Percentiles rank a stretch among this genome's conserved stretches.
phyloP scores from a whole-genome alignment of 2,329 filamentous ascomycete genomes.

The Anthostomella pinea region DNA sequence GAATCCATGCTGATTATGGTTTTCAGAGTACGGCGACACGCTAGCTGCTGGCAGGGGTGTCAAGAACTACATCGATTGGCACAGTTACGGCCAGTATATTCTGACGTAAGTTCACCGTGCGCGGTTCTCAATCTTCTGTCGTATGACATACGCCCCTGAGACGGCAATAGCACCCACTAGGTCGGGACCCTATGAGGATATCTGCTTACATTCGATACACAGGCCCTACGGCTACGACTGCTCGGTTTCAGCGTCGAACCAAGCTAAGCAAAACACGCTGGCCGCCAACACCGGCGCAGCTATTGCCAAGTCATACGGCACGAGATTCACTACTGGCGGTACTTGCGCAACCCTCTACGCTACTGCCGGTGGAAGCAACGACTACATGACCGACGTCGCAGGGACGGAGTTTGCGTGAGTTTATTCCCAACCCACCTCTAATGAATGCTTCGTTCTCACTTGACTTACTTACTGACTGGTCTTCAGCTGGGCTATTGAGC shows the following conservation, averaged over 20 bases:
- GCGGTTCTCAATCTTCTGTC: background rate
- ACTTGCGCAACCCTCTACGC: constrained; percentile 38
- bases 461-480: constrained; percentile 8
- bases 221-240: constrained; percentile 30
- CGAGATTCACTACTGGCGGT: constrained; percentile 35
- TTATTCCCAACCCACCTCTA: background rate
- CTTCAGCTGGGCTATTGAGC: constrained; percentile 29
- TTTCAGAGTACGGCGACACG: constrained; percentile 42
- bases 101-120: constrained; percentile 23
- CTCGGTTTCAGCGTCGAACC: constrained; percentile 23
- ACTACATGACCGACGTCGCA: constrained; percentile 30
- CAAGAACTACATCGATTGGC: constrained; percentile 30
- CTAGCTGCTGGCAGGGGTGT: constrained; percentile 34
- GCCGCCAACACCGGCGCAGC: constrained; percentile 28
- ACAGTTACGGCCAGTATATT: constrained; percentile 30
- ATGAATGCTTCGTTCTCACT: too few species aligned
- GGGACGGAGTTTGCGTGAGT: constrained; percentile 28
- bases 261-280: constrained; percentile 31
- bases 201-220: constrained; percentile 3
- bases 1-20: constrained; percentile 8
- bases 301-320: constrained; percentile 24
- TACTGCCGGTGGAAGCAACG: constrained; percentile 25
- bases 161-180: too few species aligned
- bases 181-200: background rate
- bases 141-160: too few species aligned